Percentiles rank a stretch among this genome's conserved stretches.
These are phyloP conservation scores for Alternaria consortialis DNA, from an alignment of 2,329 filamentous ascomycete species.

Conservation along the genomic window DNA sequence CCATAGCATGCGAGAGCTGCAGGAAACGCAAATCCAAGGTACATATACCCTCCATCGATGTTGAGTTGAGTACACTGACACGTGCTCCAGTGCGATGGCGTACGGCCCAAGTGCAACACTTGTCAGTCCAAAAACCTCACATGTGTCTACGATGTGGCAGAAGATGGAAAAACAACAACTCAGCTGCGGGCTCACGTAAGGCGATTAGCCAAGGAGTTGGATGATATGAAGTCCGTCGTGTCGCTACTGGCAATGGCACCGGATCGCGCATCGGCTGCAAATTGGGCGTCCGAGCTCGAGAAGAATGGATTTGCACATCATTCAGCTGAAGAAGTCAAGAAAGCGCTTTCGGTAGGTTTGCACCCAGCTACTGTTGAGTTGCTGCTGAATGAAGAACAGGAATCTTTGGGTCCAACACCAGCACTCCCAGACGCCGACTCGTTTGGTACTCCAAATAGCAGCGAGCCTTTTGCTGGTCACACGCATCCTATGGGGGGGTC, in stretches of 20 bases:
- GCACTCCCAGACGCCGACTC: constrained; percentile 37
- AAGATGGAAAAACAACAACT: constrained; percentile 52
- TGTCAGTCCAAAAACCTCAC: constrained; percentile 50
- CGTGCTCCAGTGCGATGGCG: constrained; percentile 45
- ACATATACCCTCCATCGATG: background rate
- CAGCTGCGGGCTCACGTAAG: constrained; percentile 50
- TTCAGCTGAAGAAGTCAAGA: constrained; percentile 49
- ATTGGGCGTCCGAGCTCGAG: constrained; percentile 48
- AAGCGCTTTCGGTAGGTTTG: constrained; percentile 45
- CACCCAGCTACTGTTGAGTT: background rate
- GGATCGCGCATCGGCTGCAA: constrained; percentile 46
- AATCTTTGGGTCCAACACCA: constrained; percentile 31
- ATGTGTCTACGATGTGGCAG: constrained; percentile 51
- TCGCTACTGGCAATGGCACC: constrained; percentile 47
- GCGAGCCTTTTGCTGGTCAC: constrained; percentile 35
- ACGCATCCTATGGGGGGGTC: constrained; percentile 37
- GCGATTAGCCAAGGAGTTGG: constrained; percentile 49
- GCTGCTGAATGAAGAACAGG: constrained; percentile 29
- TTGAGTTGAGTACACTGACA: constrained; percentile 17
- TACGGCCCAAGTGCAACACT: constrained; percentile 52
- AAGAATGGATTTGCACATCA: constrained; percentile 51
- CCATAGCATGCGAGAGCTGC: constrained; percentile 52
- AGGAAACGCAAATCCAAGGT: constrained; percentile 53
- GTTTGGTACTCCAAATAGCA: constrained; percentile 39
- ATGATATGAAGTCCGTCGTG: constrained; percentile 51